These are phyloP conservation scores for Phytopythium boreale DNA, from an alignment of 352 stramenopile genomes.

Conservation along the genomic window DNA sequence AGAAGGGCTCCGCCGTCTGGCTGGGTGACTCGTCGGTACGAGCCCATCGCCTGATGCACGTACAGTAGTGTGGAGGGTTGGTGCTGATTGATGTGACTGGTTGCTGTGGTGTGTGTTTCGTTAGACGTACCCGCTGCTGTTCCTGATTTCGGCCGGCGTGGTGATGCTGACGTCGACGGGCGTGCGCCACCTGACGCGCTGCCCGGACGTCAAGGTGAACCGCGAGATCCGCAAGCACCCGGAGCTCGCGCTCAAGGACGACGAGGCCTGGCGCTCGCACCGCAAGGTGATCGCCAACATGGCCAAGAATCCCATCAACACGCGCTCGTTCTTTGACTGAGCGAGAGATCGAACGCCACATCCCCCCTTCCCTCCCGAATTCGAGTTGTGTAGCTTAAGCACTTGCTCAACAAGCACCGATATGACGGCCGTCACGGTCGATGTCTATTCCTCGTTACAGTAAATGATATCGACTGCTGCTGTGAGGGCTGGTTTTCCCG, in stretches of 20 bases:
- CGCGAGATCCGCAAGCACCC: constrained; percentile 54
- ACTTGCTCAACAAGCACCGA: constrained; percentile 3
- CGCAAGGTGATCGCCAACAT: constrained; percentile 39
- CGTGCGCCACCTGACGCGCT: constrained; percentile 47
- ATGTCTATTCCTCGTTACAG: neutral
- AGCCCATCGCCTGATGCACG: neutral
- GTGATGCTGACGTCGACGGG: constrained; percentile 39
- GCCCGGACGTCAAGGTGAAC: constrained; percentile 63
- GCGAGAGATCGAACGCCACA: neutral
- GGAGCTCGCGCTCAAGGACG: constrained; percentile 40
- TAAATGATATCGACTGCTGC: no score
- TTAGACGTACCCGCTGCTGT: constrained; percentile 52
- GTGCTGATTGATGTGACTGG: neutral
- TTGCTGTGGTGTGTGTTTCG: neutral
- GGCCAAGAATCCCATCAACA: constrained; percentile 41
- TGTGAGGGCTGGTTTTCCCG: no score
- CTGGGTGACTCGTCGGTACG: constrained; percentile 38
- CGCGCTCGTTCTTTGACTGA: constrained; percentile 1
- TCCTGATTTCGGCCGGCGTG: constrained; percentile 30
- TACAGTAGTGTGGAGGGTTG: neutral
- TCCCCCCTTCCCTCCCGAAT: neutral
- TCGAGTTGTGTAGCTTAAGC: neutral
- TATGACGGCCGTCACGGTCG: neutral
- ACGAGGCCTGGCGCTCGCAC: constrained; percentile 48
- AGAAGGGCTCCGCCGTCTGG: constrained; percentile 38